A percentile compares a stretch with the other conserved stretches of the same genome.
These are phyloP conservation scores for Trichoderma pleuroti DNA, from an alignment of 2,329 filamentous ascomycete genomes.

Conservation along the genomic window DNA sequence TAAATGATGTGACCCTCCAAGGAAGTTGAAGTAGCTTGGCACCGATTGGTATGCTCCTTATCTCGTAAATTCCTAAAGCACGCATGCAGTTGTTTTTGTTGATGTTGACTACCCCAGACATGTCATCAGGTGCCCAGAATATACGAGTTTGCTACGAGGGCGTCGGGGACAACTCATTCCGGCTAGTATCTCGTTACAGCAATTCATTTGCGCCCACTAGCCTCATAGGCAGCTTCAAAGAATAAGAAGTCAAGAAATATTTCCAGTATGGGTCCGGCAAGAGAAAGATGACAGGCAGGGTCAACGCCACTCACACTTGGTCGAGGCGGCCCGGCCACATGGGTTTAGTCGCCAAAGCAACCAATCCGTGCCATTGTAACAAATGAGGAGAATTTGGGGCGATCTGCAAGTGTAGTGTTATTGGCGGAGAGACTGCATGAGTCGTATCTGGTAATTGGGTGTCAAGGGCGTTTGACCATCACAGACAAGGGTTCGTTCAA, in stretches of 20 bases:
- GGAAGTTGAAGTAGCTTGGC: too few relatives aligned
- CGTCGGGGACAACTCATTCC: background rate
- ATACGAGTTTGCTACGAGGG: background rate
- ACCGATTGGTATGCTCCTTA: too few relatives aligned
- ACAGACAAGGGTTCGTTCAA: background rate
- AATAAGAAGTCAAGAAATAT: background rate
- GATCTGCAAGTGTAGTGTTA: background rate
- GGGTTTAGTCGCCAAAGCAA: background rate
- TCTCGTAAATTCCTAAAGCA: too few relatives aligned
- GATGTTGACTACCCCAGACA: too few relatives aligned
- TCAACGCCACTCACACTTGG: background rate
- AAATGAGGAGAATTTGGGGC: background rate
- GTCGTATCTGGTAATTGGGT: background rate
- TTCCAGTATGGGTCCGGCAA: background rate
- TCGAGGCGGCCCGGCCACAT: background rate
- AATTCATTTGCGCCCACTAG: background rate
- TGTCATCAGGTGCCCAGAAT: too few relatives aligned
- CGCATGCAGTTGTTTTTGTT: too few relatives aligned
- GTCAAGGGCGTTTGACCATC: background rate
- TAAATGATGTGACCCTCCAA: too few relatives aligned
- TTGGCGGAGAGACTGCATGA: background rate
- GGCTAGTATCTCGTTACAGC: background rate
- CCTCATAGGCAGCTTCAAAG: background rate
- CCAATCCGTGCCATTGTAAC: background rate
- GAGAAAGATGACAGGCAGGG: background rate